Evolutionary conservation across 331 rosid genomes (phyloP).

Genomic region (Spiraea crenata): DNA sequence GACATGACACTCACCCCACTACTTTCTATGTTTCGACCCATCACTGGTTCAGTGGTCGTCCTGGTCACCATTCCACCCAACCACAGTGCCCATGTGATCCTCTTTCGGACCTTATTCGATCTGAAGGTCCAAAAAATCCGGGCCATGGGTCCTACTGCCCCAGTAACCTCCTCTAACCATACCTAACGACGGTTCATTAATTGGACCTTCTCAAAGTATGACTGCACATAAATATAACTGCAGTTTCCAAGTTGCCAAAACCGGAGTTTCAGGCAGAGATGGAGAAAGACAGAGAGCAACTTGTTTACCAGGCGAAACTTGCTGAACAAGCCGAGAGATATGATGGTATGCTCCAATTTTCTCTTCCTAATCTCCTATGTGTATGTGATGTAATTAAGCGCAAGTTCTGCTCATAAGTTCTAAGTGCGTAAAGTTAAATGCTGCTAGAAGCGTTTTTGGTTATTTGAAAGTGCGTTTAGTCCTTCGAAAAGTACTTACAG

Average conservation of each 20-base stretch:
- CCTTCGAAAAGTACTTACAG: no score
- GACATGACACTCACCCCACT: neutral
- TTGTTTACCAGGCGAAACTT: slow-evolving; percentile 37
- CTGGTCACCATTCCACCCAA: slow-evolving; percentile 6
- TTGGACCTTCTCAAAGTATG: neutral
- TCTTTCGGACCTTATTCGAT: slow-evolving; percentile 5
- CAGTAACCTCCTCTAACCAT: neutral
- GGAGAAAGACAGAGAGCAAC: slow-evolving; percentile 19
- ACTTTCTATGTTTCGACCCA: neutral
- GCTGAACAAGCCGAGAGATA: slow-evolving; percentile 47
- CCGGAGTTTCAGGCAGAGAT: neutral
- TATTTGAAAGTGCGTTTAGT: no score
- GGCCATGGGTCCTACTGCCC: slow-evolving; percentile 1
- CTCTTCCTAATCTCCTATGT: neutral
- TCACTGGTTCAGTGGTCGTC: neutral
- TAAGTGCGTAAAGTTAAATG: no score
- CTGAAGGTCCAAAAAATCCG: neutral
- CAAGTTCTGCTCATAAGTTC: neutral
- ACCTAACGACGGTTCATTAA: neutral
- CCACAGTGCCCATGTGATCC: neutral
- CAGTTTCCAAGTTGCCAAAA: neutral
- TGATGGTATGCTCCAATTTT: slow-evolving; percentile 22
- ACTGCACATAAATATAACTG: neutral
- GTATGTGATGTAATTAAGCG: neutral
- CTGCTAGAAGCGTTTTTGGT: no score